Conservation (phyloP, 1,284 basidiomycete genomes). For the Apiotrichum gracile region DNA sequence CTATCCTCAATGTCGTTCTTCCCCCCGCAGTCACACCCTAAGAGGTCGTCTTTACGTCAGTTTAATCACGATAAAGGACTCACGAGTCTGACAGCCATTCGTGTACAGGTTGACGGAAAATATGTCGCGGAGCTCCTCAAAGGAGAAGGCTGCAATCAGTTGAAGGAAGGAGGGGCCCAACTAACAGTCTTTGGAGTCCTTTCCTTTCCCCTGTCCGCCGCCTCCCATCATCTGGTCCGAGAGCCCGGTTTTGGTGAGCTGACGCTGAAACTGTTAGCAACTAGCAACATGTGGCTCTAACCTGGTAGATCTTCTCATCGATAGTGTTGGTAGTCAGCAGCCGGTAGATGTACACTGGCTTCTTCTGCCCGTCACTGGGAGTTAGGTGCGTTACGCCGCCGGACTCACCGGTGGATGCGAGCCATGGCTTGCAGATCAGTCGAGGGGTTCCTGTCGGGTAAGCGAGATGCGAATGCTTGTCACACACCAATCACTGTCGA, state of each 20-base stretch:
- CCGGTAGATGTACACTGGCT: constrained; percentile 87
- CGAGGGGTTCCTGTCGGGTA: constrained; percentile 40
- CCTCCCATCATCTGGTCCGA: constrained; percentile 53
- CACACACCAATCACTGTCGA: constrained; percentile 82
- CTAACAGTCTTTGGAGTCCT: constrained; percentile 63
- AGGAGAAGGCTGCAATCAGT: constrained; percentile 60
- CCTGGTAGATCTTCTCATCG: constrained; percentile 50
- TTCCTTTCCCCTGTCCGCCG: constrained; percentile 12
- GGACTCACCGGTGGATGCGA: constrained; percentile 76
- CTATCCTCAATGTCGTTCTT: constrained; percentile 19
- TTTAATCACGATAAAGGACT: constrained; percentile 16
- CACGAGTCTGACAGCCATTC: constrained; percentile 71
- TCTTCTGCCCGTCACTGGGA: constrained; percentile 84
- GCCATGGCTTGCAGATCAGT: constrained; percentile 94
- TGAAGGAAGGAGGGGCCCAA: constrained; percentile 55
- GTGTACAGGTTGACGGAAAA: constrained; percentile 80
- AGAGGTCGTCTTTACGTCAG: constrained; percentile 52
- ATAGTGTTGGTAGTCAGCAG: constrained; percentile 59
- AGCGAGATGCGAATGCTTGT: not conserved
- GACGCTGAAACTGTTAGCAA: constrained; percentile 55
- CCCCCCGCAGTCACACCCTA: constrained; percentile 62
- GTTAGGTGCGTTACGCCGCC: not conserved
- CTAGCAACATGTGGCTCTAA: constrained; percentile 5
- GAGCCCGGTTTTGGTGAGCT: constrained; percentile 91
- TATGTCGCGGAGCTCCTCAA: constrained; percentile 87